A percentile compares a stretch with the other conserved stretches of the same genome.
These are phyloP conservation scores for Yamadazyma dendronema DNA, from an alignment of 1,139 yeast species.

Conservation along the genomic window DNA sequence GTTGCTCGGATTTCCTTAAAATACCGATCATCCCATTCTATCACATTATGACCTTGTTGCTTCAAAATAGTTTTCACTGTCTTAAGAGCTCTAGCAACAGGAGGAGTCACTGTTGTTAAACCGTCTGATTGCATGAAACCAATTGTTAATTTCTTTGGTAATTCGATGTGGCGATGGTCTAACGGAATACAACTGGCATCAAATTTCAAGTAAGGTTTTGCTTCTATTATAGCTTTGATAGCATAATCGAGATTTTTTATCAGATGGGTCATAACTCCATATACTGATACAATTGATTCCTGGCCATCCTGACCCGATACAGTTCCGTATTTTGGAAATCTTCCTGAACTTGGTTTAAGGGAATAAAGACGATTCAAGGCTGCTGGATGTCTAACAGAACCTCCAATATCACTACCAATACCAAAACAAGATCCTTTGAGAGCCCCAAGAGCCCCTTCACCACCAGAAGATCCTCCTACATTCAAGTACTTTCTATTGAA, in stretches of 20 bases:
- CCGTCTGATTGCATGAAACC: constrained; percentile 14
- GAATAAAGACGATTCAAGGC: constrained; percentile 55
- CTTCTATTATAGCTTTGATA: constrained; percentile 5
- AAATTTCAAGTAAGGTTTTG: constrained; percentile 6
- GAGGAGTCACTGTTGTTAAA: constrained; percentile 10
- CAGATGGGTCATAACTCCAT: constrained; percentile 9
- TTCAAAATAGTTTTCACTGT: constrained; percentile 6
- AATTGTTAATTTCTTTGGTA: constrained; percentile 8
- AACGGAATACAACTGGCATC: constrained; percentile 15
- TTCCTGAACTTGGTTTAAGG: constrained; percentile 42
- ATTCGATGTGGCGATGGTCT: constrained; percentile 2
- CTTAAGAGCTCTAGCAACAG: constrained; percentile 10
- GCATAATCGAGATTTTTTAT: constrained; percentile 6
- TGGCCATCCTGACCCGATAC: constrained; percentile 15
- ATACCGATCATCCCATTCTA: constrained; percentile 13
- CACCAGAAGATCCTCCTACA: constrained; percentile 28
- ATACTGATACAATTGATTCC: constrained; percentile 12
- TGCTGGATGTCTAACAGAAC: constrained; percentile 59
- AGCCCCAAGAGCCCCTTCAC: constrained; percentile 25
- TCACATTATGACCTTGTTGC: constrained; percentile 9
- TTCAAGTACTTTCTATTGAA: constrained; percentile 20
- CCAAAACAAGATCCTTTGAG: constrained; percentile 22
- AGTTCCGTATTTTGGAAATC: constrained; percentile 14
- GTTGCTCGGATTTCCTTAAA: constrained; percentile 13
- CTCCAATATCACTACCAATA: constrained; percentile 65